Base-by-base conservation (phyloP, 805 yeast genomes). In the Hanseniaspora clermontiae region DNA sequence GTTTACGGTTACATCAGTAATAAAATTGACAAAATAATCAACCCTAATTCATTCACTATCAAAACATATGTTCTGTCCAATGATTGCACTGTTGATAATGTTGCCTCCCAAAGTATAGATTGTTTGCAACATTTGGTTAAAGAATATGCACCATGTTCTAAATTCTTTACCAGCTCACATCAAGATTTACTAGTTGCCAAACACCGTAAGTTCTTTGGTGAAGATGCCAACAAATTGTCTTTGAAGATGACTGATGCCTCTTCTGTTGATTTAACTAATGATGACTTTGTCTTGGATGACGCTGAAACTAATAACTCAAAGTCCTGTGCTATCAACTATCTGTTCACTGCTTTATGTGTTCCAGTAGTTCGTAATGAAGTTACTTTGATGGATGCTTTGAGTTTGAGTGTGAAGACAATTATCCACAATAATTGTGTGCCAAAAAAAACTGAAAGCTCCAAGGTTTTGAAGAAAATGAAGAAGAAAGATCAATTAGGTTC, bases 141-240 rank as follows among this genome's bases (percentile, higher is more conserved):
- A 42, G 45, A 42, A 14, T 42, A 24, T 24, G 31, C 31, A 4
- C 45, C 45, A 42, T 42, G 45, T 31, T 42, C 29, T 14, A 80
- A 81, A 63, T 88, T 81, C 63, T 83, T 90, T 67, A 70, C 90
- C 58, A 80, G 84, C 6, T 95, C 87, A 60, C 95, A 87, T 64
- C 89, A 83, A 31, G 70, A 64, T 37, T 62, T 77, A 11, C 64
- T 75, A 50, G 59, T 68, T 32, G 72, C 70, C 57, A 73, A 72
- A 52, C 56, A 70, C 15, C 55, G 64, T 7, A 59, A 65, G 9
- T 73, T 72, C 62, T 59, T 39, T 42, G 24, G 17, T 36, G 43
- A 47, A 8, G 34, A 15, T 5, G 14, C 10, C 17, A 47, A 24
- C 11, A 20, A 29, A 32, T 11, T 34, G 10, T 14, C 40, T 34